phyloP scores from a whole-genome alignment of 2,329 filamentous ascomycete species.

The Hypomyces perniciosus region DNA sequence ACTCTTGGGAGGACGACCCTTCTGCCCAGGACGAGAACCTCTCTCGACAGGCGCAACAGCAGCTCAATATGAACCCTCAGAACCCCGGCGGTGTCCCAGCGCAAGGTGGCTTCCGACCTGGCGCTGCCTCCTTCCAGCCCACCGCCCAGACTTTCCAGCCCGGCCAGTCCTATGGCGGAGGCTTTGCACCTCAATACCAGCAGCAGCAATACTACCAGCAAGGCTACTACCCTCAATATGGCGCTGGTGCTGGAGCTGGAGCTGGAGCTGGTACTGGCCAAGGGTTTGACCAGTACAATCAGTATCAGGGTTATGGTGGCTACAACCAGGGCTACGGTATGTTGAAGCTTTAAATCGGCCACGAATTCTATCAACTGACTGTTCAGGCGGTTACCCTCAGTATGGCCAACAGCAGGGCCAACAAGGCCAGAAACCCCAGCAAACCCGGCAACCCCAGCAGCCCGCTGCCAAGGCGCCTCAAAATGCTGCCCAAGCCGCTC shows the following conservation, averaged over 20 bases:
- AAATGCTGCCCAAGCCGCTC: slow-evolving; percentile 44
- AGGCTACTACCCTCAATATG: slow-evolving; percentile 56
- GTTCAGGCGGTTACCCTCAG: slow-evolving; percentile 44
- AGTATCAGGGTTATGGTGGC: slow-evolving; percentile 48
- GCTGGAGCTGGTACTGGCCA: slow-evolving; percentile 28
- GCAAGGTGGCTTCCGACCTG: slow-evolving; percentile 43
- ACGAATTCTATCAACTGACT: background rate
- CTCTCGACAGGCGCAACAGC: slow-evolving; percentile 67
- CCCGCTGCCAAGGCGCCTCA: slow-evolving; percentile 8
- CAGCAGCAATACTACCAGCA: slow-evolving; percentile 47
- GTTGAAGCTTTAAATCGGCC: slow-evolving; percentile 9
- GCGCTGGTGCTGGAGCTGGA: slow-evolving; percentile 8
- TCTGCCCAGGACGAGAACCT: slow-evolving; percentile 72
- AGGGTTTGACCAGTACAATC: slow-evolving; percentile 47
- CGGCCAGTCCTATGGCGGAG: slow-evolving; percentile 58
- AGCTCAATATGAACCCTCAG: slow-evolving; percentile 64
- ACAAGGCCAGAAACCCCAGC: slow-evolving; percentile 22
- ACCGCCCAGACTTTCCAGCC: slow-evolving; percentile 66
- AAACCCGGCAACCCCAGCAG: slow-evolving; percentile 21
- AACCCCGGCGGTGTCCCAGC: slow-evolving; percentile 33
- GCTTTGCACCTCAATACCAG: slow-evolving; percentile 51
- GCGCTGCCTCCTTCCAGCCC: slow-evolving; percentile 64
- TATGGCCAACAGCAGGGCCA: slow-evolving; percentile 46
- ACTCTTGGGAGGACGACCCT: slow-evolving; percentile 91
- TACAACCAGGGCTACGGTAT: slow-evolving; percentile 45